A percentile compares a stretch with the other conserved stretches of the same genome.
These are phyloP conservation scores for Daldinia grandis DNA, from an alignment of 495 filamentous ascomycete species.

Conservation along the genomic window DNA sequence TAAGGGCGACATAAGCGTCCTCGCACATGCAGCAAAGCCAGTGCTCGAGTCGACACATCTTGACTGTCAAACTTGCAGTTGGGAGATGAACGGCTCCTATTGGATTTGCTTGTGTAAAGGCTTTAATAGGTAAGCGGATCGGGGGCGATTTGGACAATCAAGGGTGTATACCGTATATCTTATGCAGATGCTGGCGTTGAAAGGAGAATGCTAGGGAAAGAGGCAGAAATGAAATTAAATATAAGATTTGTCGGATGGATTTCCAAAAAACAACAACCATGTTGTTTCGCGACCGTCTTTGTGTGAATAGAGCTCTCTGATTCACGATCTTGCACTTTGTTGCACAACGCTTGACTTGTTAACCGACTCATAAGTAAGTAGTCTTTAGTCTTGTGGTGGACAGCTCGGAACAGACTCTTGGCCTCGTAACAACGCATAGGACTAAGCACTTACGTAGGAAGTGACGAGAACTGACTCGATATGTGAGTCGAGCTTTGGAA, in stretches of 20 bases:
- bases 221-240: neutral
- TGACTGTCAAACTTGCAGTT: neutral
- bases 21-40: constrained; percentile 1
- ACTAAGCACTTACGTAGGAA: neutral
- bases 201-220: neutral
- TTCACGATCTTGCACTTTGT: neutral
- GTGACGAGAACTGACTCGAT: neutral
- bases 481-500: neutral
- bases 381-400: neutral
- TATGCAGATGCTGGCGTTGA: neutral
- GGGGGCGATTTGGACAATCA: neutral
- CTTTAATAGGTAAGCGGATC: neutral
- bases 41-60: neutral
- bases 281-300: neutral
- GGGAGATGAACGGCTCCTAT: neutral
- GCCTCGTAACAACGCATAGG: neutral
- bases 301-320: neutral
- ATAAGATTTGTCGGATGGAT: neutral
- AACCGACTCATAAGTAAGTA: neutral
- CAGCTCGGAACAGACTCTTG: neutral
- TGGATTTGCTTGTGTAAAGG: neutral
- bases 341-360: neutral
- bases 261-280: neutral
- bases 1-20: neutral
- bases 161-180: neutral